Evolutionary conservation across 2,329 filamentous ascomycete genomes (phyloP), one percentile per base, ranked within the genome.

Genomic region (Dactylellina parvicollis): DNA sequence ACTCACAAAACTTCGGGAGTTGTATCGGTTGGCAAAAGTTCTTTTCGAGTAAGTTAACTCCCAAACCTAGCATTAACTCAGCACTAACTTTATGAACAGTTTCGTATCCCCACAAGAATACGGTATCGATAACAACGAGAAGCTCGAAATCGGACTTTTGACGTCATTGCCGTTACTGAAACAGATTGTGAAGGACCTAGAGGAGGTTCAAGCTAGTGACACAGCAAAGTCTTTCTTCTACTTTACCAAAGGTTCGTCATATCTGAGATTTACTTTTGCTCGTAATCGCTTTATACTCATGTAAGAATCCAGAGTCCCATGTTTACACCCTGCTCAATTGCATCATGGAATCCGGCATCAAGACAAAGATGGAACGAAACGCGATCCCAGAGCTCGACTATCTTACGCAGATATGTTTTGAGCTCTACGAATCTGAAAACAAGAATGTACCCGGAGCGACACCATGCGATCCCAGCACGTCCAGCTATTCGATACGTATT

Each of bases 101-200:
- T 99, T 97, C 80, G 96, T 99, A 78, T 96, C 95, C 61, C 95
- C 95, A 0, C 95, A 99, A 79, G 95, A 99, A 81, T 99, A 99
- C 79, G 95, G 95, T 60, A 99, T 99, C 76, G 92, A 91, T 2
- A 91, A 97, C 79, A 90, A 88, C 70, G 95, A 99, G 82, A 99
- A 99, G 84, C 86, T 99, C n/a, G 95, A 99, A 80, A 99, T 99
- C 80, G 95, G 95, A 1, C 86, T 99, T 1, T 83, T 99, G 76
- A 99, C 95, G 0, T 97, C 93, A 10, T 84, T 99, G 49, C 96
- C 95, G 1, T 85, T 99, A 14, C 87, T 99, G 47, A 96, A 96
- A 80, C 95, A 99, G 82, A 97, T 99, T 77, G 95, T 99, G 4
- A 90, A 93, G 79, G 94, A 99, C 78, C 85, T 99, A 1, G 96